phyloP scores from a whole-genome alignment of 2,329 filamentous ascomycete genomes.

The Aspergillus flavus region DNA sequence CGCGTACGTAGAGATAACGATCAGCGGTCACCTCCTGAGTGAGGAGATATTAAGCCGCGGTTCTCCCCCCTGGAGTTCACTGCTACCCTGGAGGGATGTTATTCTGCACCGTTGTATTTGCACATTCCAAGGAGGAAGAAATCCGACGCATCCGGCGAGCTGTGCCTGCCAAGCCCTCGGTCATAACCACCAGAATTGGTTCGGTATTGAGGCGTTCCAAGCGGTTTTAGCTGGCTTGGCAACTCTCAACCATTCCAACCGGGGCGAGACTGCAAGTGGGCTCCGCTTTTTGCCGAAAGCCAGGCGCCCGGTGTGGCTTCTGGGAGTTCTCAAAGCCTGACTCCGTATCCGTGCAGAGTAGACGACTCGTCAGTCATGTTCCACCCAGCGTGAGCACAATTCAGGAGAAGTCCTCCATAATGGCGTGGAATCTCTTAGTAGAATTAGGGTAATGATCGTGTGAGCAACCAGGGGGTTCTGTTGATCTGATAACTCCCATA shows the following conservation, averaged over 20 bases:
- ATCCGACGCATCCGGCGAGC: not conserved
- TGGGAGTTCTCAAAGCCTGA: too few species aligned
- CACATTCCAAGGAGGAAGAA: not conserved
- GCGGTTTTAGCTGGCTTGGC: not conserved
- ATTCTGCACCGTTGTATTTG: not conserved
- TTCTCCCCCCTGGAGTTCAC: not conserved
- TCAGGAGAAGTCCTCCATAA: not conserved
- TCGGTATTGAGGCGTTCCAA: not conserved
- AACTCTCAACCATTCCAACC: not conserved
- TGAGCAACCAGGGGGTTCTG: not conserved
- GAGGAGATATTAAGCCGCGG: not conserved
- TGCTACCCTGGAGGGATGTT: not conserved
- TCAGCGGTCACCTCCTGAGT: not conserved
- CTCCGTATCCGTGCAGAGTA: too few species aligned
- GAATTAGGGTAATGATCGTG: not conserved
- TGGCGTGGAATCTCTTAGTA: not conserved
- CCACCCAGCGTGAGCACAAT: not conserved
- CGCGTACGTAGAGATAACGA: not conserved
- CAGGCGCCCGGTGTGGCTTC: not conserved
- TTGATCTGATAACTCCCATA: not conserved
- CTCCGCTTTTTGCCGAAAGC: not conserved
- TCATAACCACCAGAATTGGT: not conserved
- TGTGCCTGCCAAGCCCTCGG: not conserved
- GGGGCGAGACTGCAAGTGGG: not conserved
- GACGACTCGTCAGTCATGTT: not conserved